phyloP scores from a whole-genome alignment of 768 basidiomycete species.

The Xanthoconium stramineum region DNA sequence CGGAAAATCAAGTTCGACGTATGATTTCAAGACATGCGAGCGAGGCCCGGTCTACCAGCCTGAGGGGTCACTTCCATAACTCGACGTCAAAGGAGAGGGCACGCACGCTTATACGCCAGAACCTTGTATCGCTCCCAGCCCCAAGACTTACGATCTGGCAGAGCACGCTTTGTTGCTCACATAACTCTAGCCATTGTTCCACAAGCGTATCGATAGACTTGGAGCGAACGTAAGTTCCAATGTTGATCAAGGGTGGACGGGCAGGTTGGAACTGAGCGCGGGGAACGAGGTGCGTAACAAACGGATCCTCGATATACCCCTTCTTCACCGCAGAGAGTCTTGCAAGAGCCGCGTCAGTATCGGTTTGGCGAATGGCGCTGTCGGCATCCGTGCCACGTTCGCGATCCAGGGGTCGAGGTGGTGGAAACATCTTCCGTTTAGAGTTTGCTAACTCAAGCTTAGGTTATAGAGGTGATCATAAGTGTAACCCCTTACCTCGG shows the following conservation, averaged over 20 bases:
- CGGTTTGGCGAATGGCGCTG: conserved; percentile 69
- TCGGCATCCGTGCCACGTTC: conserved; percentile 33
- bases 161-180: conserved; percentile 35
- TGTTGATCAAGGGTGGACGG: conserved; percentile 88
- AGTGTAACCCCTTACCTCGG: no score
- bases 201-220: conserved; percentile 56
- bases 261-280: conserved; percentile 56
- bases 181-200: conserved; percentile 51
- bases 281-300: conserved; percentile 62
- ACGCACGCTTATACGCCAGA: conserved; percentile 85
- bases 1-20: conserved; percentile 89
- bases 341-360: conserved; percentile 80
- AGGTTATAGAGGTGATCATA: no score
- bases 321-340: conserved; percentile 63
- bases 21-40: conserved; percentile 49
- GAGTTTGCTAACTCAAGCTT: no score
- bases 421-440: not conserved
- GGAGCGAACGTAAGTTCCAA: not conserved
- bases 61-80: not conserved
- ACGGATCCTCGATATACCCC: conserved; percentile 51
- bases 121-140: conserved; percentile 93
- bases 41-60: conserved; percentile 58
- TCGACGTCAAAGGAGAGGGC: not conserved
- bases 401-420: not conserved
- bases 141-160: conserved; percentile 94